Conservation (phyloP, 371 early-diverging fungal genomes). For the Rhizopus sp. region DNA sequence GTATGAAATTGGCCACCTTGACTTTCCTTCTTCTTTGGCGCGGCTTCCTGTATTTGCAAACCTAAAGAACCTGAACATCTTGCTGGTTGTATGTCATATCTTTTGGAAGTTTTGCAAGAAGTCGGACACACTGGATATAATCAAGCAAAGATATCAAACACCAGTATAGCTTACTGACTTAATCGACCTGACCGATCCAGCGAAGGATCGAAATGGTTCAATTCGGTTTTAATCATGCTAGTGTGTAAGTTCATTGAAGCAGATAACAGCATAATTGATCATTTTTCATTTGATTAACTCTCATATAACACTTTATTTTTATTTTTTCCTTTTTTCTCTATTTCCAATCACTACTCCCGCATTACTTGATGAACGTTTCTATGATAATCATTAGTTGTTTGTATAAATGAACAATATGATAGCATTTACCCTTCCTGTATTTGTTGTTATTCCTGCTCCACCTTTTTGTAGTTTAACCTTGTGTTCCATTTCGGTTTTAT, state of each 20-base stretch:
- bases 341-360: constrained; percentile 17
- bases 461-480: constrained; percentile 59
- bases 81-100: constrained; percentile 11
- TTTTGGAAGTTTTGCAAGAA: constrained; percentile 15
- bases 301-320: background rate
- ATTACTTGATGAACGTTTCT: constrained; percentile 33
- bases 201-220: constrained; percentile 9
- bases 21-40: constrained; percentile 16
- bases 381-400: background rate
- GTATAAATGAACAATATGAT: background rate
- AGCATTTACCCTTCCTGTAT: constrained; percentile 14
- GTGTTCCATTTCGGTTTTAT: constrained; percentile 78
- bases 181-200: constrained; percentile 10
- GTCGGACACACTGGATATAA: background rate
- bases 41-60: constrained; percentile 13
- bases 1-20: constrained; percentile 15
- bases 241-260: background rate
- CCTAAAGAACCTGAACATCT: constrained; percentile 12
- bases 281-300: no score
- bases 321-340: constrained; percentile 30
- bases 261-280: no score
- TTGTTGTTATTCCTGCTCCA: constrained; percentile 22
- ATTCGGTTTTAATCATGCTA: constrained; percentile 4
- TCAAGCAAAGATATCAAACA: constrained; percentile 1
- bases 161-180: constrained; percentile 8